phyloP scores from a whole-genome alignment of 768 basidiomycete genomes.

The Guyanaporus albipodus region DNA sequence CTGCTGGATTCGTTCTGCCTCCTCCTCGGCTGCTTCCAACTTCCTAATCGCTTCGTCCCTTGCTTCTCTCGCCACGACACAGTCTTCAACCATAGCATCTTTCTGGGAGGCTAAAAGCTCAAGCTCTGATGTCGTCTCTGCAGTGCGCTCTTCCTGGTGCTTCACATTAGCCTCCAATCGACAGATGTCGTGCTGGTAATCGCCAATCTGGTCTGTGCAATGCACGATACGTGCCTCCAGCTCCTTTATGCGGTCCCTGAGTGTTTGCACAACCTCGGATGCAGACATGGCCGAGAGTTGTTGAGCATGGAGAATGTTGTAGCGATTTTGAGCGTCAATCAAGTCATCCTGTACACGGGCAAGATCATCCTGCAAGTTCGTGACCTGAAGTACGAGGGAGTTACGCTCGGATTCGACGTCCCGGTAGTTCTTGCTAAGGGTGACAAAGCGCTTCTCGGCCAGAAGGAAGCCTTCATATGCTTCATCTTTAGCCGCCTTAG shows the following conservation, averaged over 20 bases:
- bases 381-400: conserved; percentile 59
- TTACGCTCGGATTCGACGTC: conserved; percentile 63
- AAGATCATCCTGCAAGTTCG: conserved; percentile 61
- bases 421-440: conserved; percentile 46
- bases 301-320: conserved; percentile 57
- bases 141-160: conserved; percentile 69
- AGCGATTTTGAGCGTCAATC: conserved; percentile 53
- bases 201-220: conserved; percentile 69
- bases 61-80: conserved; percentile 69
- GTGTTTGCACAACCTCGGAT: conserved; percentile 48
- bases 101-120: conserved; percentile 65
- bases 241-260: conserved; percentile 64
- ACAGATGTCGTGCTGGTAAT: conserved; percentile 76
- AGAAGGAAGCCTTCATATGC: conserved; percentile 27
- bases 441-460: conserved; percentile 39
- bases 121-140: conserved; percentile 66
- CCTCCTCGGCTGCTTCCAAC: conserved; percentile 61
- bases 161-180: conserved; percentile 71
- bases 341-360: conserved; percentile 50
- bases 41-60: conserved; percentile 58
- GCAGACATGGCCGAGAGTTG: conserved; percentile 63
- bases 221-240: conserved; percentile 62
- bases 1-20: conserved; percentile 45
- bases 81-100: conserved; percentile 81
- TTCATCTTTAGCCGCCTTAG: conserved; percentile 36